Conservation (phyloP, 306 rosid species). For the Prunus dulcis region DNA sequence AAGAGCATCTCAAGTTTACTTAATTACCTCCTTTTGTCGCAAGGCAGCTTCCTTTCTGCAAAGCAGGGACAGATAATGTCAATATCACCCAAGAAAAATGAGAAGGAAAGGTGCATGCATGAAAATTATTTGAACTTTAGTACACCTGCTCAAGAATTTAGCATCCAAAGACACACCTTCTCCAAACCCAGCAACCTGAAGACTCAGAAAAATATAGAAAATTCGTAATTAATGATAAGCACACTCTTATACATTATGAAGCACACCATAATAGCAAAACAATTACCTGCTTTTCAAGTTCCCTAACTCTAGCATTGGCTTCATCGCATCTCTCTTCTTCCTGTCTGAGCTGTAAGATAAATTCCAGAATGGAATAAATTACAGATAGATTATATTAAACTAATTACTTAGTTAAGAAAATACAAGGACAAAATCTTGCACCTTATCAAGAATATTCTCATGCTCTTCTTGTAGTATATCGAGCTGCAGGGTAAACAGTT, state of each 20-base stretch:
- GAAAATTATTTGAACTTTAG: conserved; percentile 29
- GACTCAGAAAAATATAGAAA: conserved; percentile 21
- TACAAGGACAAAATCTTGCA: conserved; percentile 24
- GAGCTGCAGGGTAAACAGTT: conserved; percentile 51
- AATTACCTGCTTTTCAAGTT: conserved; percentile 90
- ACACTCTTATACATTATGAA: neutral
- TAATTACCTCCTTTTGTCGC: conserved; percentile 85
- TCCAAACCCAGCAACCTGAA: conserved; percentile 87
- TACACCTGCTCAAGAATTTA: conserved; percentile 94
- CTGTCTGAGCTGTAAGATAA: conserved; percentile 64
- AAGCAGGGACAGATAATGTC: conserved; percentile 19
- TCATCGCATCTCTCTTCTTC: conserved; percentile 86
- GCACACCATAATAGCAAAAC: conserved; percentile 14
- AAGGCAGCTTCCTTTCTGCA: conserved; percentile 91
- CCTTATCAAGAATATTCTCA: conserved; percentile 67
- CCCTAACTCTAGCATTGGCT: conserved; percentile 79
- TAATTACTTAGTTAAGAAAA: conserved; percentile 9
- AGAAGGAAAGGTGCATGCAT: conserved; percentile 20
- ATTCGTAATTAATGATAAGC: conserved; percentile 11
- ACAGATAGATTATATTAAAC: conserved; percentile 17
- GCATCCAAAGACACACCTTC: conserved; percentile 98
- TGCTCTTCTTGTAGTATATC: conserved; percentile 91
- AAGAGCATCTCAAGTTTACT: conserved; percentile 22
- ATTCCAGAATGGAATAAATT: conserved; percentile 26
- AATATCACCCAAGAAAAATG: conserved; percentile 23